Evolutionary conservation across 345 rosid genomes (phyloP).

Genomic region (Camelina neglecta): DNA sequence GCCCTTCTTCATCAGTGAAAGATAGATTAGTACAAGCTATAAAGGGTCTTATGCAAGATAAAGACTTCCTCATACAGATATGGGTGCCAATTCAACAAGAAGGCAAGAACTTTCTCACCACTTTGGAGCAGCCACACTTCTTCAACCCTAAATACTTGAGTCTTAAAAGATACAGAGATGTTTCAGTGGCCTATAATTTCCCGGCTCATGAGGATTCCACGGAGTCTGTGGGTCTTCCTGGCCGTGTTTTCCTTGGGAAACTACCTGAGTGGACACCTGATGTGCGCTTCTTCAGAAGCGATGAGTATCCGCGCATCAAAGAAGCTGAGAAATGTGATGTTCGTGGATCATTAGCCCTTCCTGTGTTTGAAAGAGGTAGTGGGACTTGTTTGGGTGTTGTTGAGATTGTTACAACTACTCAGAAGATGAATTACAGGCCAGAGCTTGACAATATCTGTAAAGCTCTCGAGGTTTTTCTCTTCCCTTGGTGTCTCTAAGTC

Average conservation of each 20-base stretch:
- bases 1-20: conserved; percentile 58
- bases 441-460: conserved; percentile 83
- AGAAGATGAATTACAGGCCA: conserved; percentile 65
- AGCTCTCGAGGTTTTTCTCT: conserved; percentile 83
- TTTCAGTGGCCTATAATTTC: conserved; percentile 67
- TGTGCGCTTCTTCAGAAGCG: conserved; percentile 74
- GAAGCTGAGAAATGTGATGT: conserved; percentile 68
- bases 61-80: conserved; percentile 75
- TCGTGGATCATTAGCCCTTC: conserved; percentile 86
- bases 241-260: conserved; percentile 80
- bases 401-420: conserved; percentile 82
- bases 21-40: conserved; percentile 67
- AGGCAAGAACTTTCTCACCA: conserved; percentile 76
- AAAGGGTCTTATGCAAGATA: conserved; percentile 55
- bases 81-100: conserved; percentile 82
- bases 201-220: conserved; percentile 72
- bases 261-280: conserved; percentile 98
- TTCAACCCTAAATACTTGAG: conserved; percentile 58
- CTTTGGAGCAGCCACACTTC: conserved; percentile 75
- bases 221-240: conserved; percentile 79
- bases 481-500: conserved; percentile 7
- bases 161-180: conserved; percentile 72
- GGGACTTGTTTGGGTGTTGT: conserved; percentile 87
- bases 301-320: conserved; percentile 81
- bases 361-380: conserved; percentile 80